Base-by-base conservation (phyloP, 106 monocot species). In the Allium fistulosum region DNA sequence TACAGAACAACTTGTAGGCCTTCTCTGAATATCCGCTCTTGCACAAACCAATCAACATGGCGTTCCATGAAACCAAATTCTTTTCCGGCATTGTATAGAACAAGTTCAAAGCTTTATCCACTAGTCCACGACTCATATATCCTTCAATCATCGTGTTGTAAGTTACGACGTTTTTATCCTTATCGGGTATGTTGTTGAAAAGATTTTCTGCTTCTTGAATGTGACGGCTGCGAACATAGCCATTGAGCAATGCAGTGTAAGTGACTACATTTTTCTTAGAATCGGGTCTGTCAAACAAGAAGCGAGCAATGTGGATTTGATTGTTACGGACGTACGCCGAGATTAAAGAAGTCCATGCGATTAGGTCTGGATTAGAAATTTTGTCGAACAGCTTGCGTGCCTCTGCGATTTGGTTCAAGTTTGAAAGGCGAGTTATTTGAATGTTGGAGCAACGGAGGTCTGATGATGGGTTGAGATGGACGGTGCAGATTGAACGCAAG, bases 201-300 rank as follows among this genome's bases (percentile, higher is more conserved):
- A 92, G 64, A 0, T 65, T 16, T 56, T 78, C 74, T 18, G 92
- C 92, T 17, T 78, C 76, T 10, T 63, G 69, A 28, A 92, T 50
- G 0, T 47, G 61, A 13, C 69, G 66, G 7, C 66, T 68, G 3
- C 78, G 69, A 0, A 72, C 58, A 62, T 85, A 83, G 13, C 82
- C 88, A 0, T 78, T 76, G 67, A 93, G 72, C 72, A 93, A 70
- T 7, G 92, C 83, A 15, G 88, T 93, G 82, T 85, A 93, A 4
- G 88, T 88, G 48, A 88, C 76, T 18, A 88, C 83, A 52, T 93
- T 79, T 65, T 73, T 76, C 58, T 72, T 47, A 10, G 86, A 67
- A 12, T 70, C 73, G 0, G 83, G 69, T 37, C 78, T 74, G 50
- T 86, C 79, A 63, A 93, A 82, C 7, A 93, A 89, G 37, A 10